A percentile compares a stretch with the other conserved stretches of the same genome.
Evolutionary conservation across 768 basidiomycete species (phyloP).

Genomic region (Clathrus columnatus): DNA sequence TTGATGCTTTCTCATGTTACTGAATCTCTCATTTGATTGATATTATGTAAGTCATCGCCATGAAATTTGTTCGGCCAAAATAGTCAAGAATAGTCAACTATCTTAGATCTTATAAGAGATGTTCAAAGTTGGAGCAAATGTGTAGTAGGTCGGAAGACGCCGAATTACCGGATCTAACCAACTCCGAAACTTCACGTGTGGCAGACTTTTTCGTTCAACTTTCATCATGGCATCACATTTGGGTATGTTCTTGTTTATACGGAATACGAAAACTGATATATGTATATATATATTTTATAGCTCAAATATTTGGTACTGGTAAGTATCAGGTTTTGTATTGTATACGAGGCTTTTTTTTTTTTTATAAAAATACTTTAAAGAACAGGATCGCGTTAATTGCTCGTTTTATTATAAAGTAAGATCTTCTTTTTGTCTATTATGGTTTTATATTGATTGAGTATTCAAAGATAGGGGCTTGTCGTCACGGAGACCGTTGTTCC

Average conservation of each 20-base stretch:
- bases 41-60: too few species aligned
- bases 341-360: not conserved
- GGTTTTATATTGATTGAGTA: conserved; percentile 12
- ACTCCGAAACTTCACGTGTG: not conserved
- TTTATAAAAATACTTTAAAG: conserved; percentile 21
- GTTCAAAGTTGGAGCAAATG: not conserved
- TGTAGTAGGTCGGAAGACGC: not conserved
- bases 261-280: conserved; percentile 4
- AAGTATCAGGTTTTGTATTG: conserved; percentile 13
- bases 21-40: too few species aligned
- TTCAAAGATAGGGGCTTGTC: conserved; percentile 90
- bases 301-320: conserved; percentile 87
- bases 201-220: not conserved
- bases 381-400: conserved; percentile 95
- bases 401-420: conserved; percentile 96
- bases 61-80: not conserved
- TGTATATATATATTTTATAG: conserved; percentile 26
- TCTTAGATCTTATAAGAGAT: not conserved
- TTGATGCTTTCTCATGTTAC: too few species aligned
- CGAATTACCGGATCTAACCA: not conserved
- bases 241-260: conserved; percentile 21
- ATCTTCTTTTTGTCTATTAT: conserved; percentile 9
- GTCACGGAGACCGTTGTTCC: conserved; percentile 97
- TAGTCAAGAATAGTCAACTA: not conserved
- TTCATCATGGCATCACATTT: conserved; percentile 63